phyloP scores from a whole-genome alignment of 768 basidiomycete genomes.

The Boletus subparvulus region DNA sequence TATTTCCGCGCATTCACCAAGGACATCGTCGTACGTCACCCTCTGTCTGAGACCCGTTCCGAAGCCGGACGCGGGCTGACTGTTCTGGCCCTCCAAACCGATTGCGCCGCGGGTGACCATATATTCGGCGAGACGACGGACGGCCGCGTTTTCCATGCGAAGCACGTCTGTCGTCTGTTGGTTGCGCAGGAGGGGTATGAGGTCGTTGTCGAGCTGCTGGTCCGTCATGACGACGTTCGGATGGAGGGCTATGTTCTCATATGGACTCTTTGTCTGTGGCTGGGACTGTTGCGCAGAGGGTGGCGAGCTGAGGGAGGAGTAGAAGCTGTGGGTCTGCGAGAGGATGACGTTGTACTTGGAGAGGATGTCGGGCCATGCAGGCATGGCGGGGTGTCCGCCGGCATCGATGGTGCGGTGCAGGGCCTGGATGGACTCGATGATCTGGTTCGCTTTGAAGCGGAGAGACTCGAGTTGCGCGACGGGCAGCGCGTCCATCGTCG shows the following conservation, averaged over 20 bases:
- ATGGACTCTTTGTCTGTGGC: constrained; percentile 34
- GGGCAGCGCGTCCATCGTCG: constrained; percentile 41
- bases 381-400: constrained; percentile 59
- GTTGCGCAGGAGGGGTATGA: constrained; percentile 73
- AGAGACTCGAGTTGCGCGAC: constrained; percentile 74
- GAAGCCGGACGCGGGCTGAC: constrained; percentile 25
- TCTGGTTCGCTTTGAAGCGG: constrained; percentile 73
- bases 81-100: constrained; percentile 41
- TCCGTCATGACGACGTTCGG: constrained; percentile 60
- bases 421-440: constrained; percentile 70
- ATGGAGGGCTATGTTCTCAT: constrained; percentile 68
- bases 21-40: constrained; percentile 53
- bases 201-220: constrained; percentile 66
- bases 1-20: constrained; percentile 66
- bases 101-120: constrained; percentile 58
- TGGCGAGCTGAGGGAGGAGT: constrained; percentile 53
- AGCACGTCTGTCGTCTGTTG: constrained; percentile 80
- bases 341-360: constrained; percentile 84
- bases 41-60: constrained; percentile 23
- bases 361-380: constrained; percentile 82
- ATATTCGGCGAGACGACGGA: constrained; percentile 65
- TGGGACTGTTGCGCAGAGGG: constrained; percentile 24
- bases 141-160: constrained; percentile 66
- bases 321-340: constrained; percentile 79
- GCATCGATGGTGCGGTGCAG: constrained; percentile 65